Conservation (phyloP, 2,329 filamentous ascomycete species). For the Pseudogymnoascus sp. region DNA sequence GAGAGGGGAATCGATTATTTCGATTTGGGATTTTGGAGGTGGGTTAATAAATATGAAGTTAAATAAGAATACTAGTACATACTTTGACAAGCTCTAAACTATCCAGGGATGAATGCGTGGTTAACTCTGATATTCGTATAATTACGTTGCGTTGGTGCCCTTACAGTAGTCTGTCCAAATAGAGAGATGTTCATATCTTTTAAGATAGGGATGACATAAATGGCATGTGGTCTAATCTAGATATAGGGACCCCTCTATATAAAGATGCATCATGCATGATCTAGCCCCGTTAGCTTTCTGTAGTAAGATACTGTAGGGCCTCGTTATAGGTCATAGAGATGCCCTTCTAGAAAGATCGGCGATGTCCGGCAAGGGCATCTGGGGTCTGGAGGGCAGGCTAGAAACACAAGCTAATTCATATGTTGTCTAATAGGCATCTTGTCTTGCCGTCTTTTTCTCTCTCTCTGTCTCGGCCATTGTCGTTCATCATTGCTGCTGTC, state of each 20-base stretch:
- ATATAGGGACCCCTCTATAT: background rate
- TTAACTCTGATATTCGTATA: background rate
- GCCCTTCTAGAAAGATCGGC: background rate
- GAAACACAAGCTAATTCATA: too few species aligned
- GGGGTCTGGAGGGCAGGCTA: background rate
- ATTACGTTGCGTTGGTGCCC: background rate
- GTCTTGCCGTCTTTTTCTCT: too few species aligned
- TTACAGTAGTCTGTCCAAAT: background rate
- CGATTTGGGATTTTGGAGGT: background rate
- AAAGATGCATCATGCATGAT: background rate
- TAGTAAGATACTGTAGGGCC: background rate
- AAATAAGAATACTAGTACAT: background rate
- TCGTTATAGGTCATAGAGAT: background rate
- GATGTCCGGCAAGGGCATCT: background rate
- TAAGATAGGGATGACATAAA: too few species aligned
- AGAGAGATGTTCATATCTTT: background rate
- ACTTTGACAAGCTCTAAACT: background rate
- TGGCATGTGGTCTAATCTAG: background rate
- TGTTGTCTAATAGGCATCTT: too few species aligned
- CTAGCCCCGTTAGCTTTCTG: background rate
- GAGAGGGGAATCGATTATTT: background rate
- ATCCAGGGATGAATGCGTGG: background rate
- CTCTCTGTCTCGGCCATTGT: too few species aligned
- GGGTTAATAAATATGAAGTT: background rate
- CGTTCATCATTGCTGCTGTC: too few species aligned